Evolutionary conservation across 208 protist species (phyloP), one percentile per base, ranked within the genome.

Genomic region (Tritrichomonas musculus): DNA sequence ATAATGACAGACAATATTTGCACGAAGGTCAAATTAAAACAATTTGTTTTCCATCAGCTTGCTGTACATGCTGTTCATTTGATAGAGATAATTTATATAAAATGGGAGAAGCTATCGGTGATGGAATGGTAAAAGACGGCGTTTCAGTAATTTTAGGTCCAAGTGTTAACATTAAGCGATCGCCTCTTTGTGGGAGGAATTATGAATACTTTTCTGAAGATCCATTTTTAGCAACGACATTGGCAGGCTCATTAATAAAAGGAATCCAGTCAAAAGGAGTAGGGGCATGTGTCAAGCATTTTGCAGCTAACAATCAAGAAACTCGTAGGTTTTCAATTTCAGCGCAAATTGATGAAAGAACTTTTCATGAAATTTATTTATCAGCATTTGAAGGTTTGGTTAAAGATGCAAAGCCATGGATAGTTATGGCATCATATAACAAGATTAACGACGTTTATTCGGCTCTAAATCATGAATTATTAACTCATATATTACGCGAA

Each of bases 151-250:
- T 94, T 27, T 75, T 94, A 33, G 92, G 92, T 39, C 94, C 94
- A 13, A 75, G 11, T 44, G 49, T 95, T 41, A 94, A 93, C 92
- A 92, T 95, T 20, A 77, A 60, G 13, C 92, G 94, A n/a, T 39
- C 93, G 30, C 95, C 95, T 66, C 92, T 92, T n/a, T 94, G 94
- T 92, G 95, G 95, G 0, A 93, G 95, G 57, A 96, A 96, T 92
- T 96, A 95, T 84, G 95, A 96, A 94, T 95, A 95, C 66, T 96
- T 93, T 36, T 93, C 93, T 39, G 95, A 96, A 92, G 95, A 96
- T 72, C 95, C 95, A 20, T 92, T 73, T 57, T 66, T 95, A 13
- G 92, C 84, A 9, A 84, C 49, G n/a, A 64, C 82, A 64, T 47
- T 96, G 0, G 94, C 82, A 27, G 53, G 64, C 0, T 82, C 92